Conservation (phyloP, 176 grass and related monocot genomes). For the Aegilops tauschii region DNA sequence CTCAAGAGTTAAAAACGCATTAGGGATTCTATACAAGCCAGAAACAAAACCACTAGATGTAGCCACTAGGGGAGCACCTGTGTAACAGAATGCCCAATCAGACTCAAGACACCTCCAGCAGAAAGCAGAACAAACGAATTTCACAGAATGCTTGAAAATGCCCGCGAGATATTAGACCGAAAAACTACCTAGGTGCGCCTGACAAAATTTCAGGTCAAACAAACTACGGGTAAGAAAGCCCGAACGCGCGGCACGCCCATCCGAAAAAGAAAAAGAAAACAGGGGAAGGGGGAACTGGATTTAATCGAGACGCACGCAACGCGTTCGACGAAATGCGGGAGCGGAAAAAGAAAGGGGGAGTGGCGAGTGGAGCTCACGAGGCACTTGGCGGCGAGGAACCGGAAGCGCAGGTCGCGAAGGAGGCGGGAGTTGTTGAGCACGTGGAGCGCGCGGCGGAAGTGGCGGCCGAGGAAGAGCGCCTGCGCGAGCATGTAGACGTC, state of each 20-base stretch:
- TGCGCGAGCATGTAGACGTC: constrained; percentile 97
- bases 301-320: neutral
- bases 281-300: neutral
- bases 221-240: neutral
- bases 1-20: neutral
- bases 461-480: constrained; percentile 79
- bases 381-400: constrained; percentile 97
- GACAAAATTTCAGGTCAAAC: constrained; percentile 1
- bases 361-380: constrained; percentile 44
- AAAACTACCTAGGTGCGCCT: neutral
- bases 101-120: neutral
- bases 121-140: neutral
- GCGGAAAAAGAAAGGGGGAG: neutral
- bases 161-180: constrained; percentile 4
- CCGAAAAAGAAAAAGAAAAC: neutral
- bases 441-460: constrained; percentile 86
- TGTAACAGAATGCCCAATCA: neutral
- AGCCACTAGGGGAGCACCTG: neutral
- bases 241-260: neutral
- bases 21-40: neutral
- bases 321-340: neutral
- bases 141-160: neutral
- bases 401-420: constrained; percentile 74
- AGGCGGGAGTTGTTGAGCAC: constrained; percentile 74
- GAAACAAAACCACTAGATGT: neutral